Conservation (phyloP, 768 basidiomycete genomes). For the Brasilioporus rufonigricans region DNA sequence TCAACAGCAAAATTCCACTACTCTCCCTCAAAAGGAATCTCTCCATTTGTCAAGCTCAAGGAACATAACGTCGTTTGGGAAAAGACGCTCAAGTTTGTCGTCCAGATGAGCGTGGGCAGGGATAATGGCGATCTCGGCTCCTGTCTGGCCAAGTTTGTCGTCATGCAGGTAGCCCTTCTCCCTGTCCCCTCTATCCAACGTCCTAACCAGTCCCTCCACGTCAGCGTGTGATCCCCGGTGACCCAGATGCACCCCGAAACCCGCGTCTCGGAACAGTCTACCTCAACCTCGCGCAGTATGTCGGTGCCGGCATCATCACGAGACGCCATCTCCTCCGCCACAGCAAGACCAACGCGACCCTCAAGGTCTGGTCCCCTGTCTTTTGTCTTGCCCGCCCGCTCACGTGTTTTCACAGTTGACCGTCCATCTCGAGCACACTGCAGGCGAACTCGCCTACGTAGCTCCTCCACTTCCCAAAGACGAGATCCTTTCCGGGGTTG, state of each 20-base stretch:
- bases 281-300: constrained; percentile 76
- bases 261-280: constrained; percentile 63
- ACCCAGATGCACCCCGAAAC: constrained; percentile 53
- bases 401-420: constrained; percentile 45
- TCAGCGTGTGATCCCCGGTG: constrained; percentile 59
- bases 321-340: constrained; percentile 66
- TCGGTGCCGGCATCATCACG: constrained; percentile 52
- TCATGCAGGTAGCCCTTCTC: constrained; percentile 47
- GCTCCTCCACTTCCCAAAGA: constrained; percentile 70
- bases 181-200: neutral
- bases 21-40: constrained; percentile 56
- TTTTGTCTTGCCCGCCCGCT: neutral
- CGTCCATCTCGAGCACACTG: constrained; percentile 52
- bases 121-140: constrained; percentile 47
- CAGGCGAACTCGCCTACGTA: constrained; percentile 53
- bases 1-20: constrained; percentile 3
- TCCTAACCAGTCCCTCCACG: neutral
- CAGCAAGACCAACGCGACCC: constrained; percentile 76
- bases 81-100: constrained; percentile 50
- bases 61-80: constrained; percentile 69
- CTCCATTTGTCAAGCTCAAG: constrained; percentile 54
- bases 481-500: constrained; percentile 69
- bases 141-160: constrained; percentile 60
- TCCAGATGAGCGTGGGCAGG: constrained; percentile 62
- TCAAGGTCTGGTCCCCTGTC: constrained; percentile 47